Evolutionary conservation across 2,329 filamentous ascomycete species (phyloP).

Genomic region (Corinectria fuckeliana): DNA sequence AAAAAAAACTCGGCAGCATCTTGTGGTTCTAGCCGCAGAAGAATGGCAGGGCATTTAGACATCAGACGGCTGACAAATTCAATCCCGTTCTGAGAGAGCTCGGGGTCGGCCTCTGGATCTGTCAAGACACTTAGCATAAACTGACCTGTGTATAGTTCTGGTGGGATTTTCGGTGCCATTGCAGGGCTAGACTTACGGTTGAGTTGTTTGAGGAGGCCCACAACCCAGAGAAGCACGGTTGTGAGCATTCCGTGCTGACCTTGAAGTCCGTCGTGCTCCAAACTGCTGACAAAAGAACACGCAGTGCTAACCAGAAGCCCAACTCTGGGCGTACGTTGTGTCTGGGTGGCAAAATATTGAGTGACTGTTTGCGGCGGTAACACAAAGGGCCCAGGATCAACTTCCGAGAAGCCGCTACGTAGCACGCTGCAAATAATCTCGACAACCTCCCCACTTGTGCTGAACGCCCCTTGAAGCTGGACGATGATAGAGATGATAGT

Average conservation of each 20-base stretch:
- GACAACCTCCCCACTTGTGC: slow-evolving; percentile 68
- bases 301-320: slow-evolving; percentile 75
- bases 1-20: slow-evolving; percentile 71
- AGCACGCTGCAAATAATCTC: slow-evolving; percentile 76
- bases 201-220: slow-evolving; percentile 67
- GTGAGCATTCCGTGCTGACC: slow-evolving; percentile 57
- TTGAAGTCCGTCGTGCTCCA: slow-evolving; percentile 52
- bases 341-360: slow-evolving; percentile 67
- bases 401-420: slow-evolving; percentile 77
- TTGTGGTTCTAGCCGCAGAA: slow-evolving; percentile 64
- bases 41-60: slow-evolving; percentile 63
- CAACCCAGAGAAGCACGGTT: slow-evolving; percentile 65
- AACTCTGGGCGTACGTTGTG: slow-evolving; percentile 67
- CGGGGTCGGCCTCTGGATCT: slow-evolving; percentile 72
- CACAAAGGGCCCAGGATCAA: slow-evolving; percentile 77
- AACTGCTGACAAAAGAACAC: slow-evolving; percentile 71
- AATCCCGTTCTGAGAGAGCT: slow-evolving; percentile 75
- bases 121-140: slow-evolving; percentile 42
- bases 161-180: background rate
- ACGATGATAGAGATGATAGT: slow-evolving; percentile 56
- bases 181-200: slow-evolving; percentile 52
- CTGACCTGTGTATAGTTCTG: background rate
- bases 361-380: slow-evolving; percentile 71
- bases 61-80: slow-evolving; percentile 73
- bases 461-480: slow-evolving; percentile 59